Evolutionary conservation across 352 stramenopile genomes (phyloP).

Genomic region (Phytopythium kandeliae): DNA sequence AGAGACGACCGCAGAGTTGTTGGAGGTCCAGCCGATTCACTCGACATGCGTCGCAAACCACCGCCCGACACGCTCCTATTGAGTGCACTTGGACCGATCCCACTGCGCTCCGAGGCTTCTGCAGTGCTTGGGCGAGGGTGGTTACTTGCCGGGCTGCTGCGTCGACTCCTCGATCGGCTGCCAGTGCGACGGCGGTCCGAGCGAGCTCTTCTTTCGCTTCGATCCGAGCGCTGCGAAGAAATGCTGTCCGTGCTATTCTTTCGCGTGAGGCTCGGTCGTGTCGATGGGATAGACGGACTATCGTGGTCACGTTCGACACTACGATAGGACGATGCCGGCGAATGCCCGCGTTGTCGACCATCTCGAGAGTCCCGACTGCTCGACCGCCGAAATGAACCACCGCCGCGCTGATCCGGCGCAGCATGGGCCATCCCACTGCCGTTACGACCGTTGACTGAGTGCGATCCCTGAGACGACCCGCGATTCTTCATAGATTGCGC

Average conservation of each 20-base stretch:
- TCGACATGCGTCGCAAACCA: constrained; percentile 14
- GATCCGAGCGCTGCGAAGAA: constrained; percentile 40
- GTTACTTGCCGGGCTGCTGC: constrained; percentile 7
- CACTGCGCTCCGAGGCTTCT: background rate
- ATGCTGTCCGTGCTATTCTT: constrained; percentile 59
- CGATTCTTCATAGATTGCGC: constrained; percentile 18
- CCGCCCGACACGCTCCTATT: constrained; percentile 10
- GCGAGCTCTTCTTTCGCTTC: constrained; percentile 25
- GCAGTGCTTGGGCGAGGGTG: background rate
- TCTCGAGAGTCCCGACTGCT: constrained; percentile 10
- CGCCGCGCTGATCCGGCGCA: background rate
- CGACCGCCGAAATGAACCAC: background rate
- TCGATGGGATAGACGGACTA: constrained; percentile 11
- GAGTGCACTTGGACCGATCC: background rate
- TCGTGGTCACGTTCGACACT: constrained; percentile 16
- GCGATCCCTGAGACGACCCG: constrained; percentile 4
- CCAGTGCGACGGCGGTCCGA: constrained; percentile 17
- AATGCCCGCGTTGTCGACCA: constrained; percentile 2
- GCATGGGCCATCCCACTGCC: constrained; percentile 1
- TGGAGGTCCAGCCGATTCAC: constrained; percentile 5
- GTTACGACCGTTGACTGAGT: constrained; percentile 8
- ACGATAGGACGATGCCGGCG: constrained; percentile 11
- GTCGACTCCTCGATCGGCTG: constrained; percentile 3
- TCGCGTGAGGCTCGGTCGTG: constrained; percentile 21
- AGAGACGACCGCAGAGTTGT: constrained; percentile 4